Evolutionary conservation across 352 stramenopile species (phyloP), one percentile per base, ranked within the genome.

Genomic region (Phytophthora rubi): DNA sequence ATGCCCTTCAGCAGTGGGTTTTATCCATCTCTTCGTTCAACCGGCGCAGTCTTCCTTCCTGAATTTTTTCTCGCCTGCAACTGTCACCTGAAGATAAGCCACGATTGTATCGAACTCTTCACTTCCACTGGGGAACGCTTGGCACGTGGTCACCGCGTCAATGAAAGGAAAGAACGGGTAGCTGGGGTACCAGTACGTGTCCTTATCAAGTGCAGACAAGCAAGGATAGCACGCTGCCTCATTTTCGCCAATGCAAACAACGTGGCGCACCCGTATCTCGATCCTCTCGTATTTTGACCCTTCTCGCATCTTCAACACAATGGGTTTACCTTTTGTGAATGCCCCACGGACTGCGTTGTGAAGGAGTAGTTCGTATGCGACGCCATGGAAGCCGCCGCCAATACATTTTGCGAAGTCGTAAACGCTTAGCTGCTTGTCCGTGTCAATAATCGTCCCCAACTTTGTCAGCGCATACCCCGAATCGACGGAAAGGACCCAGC

Each of bases 91-190:
- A 37, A 75, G 37, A 9, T 53, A 67, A 39, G 56, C 59, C 33
- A 69, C 12, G 45, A 73, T 52, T 52, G 18, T 64, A 59, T 73
- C 53, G 4, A 21, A 15, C 13, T 59, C 10, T 44, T 53, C n/a
- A 39, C 65, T 68, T 37, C 32, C 59, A 62, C 6, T 21, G 48
- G 5, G 28, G 30, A 53, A 68, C 28, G 65, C 65, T 53, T 62
- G 12, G 53, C 53, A 69, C 66, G 21, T 69, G 13, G 21, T 33
- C 44, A 73, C 66, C 47, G 66, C 66, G 42, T 65, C 59, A 21
- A 73, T 60, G 35, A 64, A 69, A 59, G 66, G 66, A 16, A 73
- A 73, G 53, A 62, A 64, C 10, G 44, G 52, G 47, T 69, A 73
- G 15, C 33, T 55, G 18, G 59, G 44, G 45, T 65, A 39, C 66